phyloP scores from a whole-genome alignment of 169 alveolate species.

The Cryptosporidium ryanae region DNA sequence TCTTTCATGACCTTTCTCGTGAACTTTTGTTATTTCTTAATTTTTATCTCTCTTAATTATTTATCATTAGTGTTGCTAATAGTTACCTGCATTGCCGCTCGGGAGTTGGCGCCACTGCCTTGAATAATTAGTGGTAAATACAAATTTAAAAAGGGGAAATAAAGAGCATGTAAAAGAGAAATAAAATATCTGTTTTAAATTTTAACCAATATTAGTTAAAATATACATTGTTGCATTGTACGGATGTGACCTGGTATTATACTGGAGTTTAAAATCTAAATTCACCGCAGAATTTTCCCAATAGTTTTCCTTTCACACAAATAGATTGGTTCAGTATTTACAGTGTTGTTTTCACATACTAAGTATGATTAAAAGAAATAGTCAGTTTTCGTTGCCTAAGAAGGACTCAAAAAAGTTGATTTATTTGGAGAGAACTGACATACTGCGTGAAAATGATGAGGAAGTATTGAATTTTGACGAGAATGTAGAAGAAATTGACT shows the following conservation, averaged over 20 bases:
- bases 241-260: no score
- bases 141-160: not conserved
- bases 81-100: no score
- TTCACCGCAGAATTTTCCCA: no score
- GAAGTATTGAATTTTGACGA: not conserved
- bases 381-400: constrained; percentile 18
- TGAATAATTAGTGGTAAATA: no score
- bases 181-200: not conserved
- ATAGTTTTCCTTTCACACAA: no score
- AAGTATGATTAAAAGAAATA: constrained; percentile 1
- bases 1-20: no score
- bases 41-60: constrained; percentile 10
- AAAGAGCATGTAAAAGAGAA: not conserved
- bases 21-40: not conserved
- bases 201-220: not conserved
- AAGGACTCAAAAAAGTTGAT: constrained; percentile 34
- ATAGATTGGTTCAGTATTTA: no score
- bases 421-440: not conserved
- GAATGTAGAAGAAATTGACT: not conserved
- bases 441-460: constrained; percentile 13
- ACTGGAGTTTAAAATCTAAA: no score
- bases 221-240: no score
- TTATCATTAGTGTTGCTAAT: not conserved
- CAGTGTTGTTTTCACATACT: not conserved
- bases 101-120: no score